phyloP scores from a whole-genome alignment of 2,329 filamentous ascomycete genomes.

The Pseudogymnoascus sp. region DNA sequence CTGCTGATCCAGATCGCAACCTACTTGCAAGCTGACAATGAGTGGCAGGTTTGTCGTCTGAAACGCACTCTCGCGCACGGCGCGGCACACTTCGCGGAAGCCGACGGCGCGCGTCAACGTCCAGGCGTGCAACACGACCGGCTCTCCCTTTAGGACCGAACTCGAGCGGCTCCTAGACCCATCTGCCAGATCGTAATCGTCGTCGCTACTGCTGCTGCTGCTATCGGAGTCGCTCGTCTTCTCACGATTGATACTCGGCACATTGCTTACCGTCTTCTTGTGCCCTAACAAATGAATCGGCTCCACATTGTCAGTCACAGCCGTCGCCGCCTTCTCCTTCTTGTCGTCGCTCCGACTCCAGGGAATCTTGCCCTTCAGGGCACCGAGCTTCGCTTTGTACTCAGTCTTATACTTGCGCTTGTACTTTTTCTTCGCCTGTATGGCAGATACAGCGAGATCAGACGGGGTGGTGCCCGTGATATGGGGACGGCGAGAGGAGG shows the following conservation, averaged over 20 bases:
- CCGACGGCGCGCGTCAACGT: slow-evolving; percentile 79
- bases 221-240: background rate
- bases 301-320: slow-evolving; percentile 11
- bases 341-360: slow-evolving; percentile 9
- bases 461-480: background rate
- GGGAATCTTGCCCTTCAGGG: slow-evolving; percentile 14
- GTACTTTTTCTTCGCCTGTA: background rate
- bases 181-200: background rate
- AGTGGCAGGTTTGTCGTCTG: slow-evolving; percentile 66
- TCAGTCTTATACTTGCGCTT: slow-evolving; percentile 24
- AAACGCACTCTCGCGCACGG: slow-evolving; percentile 73
- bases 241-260: background rate
- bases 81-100: slow-evolving; percentile 78
- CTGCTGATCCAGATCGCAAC: slow-evolving; percentile 75
- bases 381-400: slow-evolving; percentile 22
- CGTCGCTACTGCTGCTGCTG: background rate
- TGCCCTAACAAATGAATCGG: slow-evolving; percentile 18
- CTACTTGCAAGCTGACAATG: slow-evolving; percentile 88
- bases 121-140: slow-evolving; percentile 77
- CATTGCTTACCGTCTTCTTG: background rate
- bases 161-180: background rate
- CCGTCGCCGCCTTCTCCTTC: background rate
- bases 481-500: background rate
- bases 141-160: slow-evolving; percentile 43
- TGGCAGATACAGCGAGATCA: background rate